Base-by-base conservation (phyloP, 1,284 basidiomycete genomes). In the Hypsizygus ulmarius region DNA sequence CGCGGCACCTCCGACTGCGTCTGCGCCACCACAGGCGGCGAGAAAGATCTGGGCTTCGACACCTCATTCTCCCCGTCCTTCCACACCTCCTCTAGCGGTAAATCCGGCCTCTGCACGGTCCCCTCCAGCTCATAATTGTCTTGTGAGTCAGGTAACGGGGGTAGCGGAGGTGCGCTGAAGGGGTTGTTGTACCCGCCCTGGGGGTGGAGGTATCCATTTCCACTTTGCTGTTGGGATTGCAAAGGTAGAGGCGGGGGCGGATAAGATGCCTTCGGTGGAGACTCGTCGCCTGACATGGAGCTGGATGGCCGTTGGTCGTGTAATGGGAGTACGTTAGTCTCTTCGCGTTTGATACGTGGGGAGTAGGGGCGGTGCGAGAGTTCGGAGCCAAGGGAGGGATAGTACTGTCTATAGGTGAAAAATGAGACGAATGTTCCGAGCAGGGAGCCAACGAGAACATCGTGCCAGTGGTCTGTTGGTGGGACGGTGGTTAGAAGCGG, bases 321-420 rank as follows among this genome's bases (percentile, higher is more conserved):
- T 5, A 63, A 63, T 5, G 81, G 79, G 8, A 81, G 69, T 9
- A 64, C 52, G 2, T 65, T 53, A 2, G 64, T 63, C 2, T 72
- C 73, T 11, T 77, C 75, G 15, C 68, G 72, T 43, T 70, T 66
- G 52, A 82, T 75, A 35, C 86, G 82, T 6, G 92, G 91, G 1
- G 89, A 78, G 63, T 90, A 81, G 0, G 92, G 89, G 6, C 79
- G 77, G 59, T 95, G 88, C 15, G 82, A 84, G 41, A 77, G 57
- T 18, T 76, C 69, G 0, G 80, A 79, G 9, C 66, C 61, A 21
- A 90, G 74, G 14, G 76, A 69, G 12, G 85, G 87, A 60, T 84
- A 91, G 67, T 90, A 90, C 63, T 87, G 90, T 45, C 89, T 80
- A 65, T 94, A 95, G 7, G 84, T 69, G 59, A 93, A 87, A 69